phyloP scores from a whole-genome alignment of 768 basidiomycete species.

The Suillus subalutaceus region DNA sequence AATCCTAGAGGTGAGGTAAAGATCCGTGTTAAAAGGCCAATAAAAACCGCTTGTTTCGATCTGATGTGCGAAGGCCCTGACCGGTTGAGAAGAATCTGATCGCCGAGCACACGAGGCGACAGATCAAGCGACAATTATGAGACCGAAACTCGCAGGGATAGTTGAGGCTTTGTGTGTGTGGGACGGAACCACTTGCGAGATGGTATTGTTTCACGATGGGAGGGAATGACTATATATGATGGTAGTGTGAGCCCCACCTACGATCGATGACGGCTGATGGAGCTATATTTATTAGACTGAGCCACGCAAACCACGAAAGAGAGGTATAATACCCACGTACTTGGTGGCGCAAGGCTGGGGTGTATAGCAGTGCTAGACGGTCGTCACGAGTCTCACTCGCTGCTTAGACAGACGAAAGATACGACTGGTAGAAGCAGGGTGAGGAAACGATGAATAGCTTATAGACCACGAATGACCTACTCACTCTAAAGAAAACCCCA shows the following conservation, averaged over 20 bases:
- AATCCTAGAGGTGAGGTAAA: neutral
- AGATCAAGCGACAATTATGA: neutral
- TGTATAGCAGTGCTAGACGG: neutral
- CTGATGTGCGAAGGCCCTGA: neutral
- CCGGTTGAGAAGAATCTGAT: neutral
- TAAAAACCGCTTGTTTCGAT: neutral
- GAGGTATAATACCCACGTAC: neutral
- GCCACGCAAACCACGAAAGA: neutral
- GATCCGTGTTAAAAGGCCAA: slow-evolving; percentile 1
- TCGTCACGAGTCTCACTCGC: neutral
- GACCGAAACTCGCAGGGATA: neutral
- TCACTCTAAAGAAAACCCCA: neutral
- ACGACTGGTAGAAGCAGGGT: neutral
- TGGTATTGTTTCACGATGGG: neutral
- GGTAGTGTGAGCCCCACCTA: slow-evolving; percentile 2
- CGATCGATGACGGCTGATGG: neutral
- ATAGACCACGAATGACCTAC: neutral
- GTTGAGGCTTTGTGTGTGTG: neutral
- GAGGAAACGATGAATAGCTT: neutral
- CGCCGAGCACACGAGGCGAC: slow-evolving; percentile 1
- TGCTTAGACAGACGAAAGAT: neutral
- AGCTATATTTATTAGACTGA: neutral
- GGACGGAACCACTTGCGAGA: neutral
- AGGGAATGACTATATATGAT: slow-evolving; percentile 3
- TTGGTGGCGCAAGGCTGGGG: neutral